phyloP scores from a whole-genome alignment of 768 basidiomycete species.

The Termitomyces sp. region DNA sequence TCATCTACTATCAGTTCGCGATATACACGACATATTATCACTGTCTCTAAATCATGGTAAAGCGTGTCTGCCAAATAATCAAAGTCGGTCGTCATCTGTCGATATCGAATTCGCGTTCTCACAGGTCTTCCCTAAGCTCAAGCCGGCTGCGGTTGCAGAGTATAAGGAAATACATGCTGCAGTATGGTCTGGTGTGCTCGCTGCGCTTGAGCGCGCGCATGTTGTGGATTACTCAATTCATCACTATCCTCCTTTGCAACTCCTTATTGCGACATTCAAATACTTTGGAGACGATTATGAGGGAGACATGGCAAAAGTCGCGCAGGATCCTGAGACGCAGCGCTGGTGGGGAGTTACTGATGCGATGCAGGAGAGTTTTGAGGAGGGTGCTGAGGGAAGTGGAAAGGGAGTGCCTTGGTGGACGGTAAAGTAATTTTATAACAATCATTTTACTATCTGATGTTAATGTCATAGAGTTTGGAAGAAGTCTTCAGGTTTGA shows the following conservation, averaged over 20 bases:
- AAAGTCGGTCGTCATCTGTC: slow-evolving; percentile 34
- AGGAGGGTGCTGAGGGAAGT: slow-evolving; percentile 65
- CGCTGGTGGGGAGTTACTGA: slow-evolving; percentile 78
- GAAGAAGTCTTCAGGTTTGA: slow-evolving; percentile 75
- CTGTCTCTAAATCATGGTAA: slow-evolving; percentile 22
- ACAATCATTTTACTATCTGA: background rate
- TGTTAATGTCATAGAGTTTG: slow-evolving; percentile 27
- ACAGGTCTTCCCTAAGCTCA: slow-evolving; percentile 37
- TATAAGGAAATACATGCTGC: slow-evolving; percentile 54
- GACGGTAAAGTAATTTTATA: slow-evolving; percentile 35
- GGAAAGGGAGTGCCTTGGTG: slow-evolving; percentile 68
- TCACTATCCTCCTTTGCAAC: slow-evolving; percentile 51
- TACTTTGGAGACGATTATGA: slow-evolving; percentile 64
- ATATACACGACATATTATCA: background rate
- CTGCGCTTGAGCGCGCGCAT: slow-evolving; percentile 54
- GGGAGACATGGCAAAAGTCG: slow-evolving; percentile 59
- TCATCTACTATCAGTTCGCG: background rate
- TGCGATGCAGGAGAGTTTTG: slow-evolving; percentile 71
- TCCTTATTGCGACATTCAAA: slow-evolving; percentile 78
- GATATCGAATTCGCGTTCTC: slow-evolving; percentile 1
- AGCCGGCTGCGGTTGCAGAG: slow-evolving; percentile 41
- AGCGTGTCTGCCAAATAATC: slow-evolving; percentile 70
- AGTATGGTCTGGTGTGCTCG: slow-evolving; percentile 69
- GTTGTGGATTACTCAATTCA: slow-evolving; percentile 75
- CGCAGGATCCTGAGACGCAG: slow-evolving; percentile 62